Conservation (phyloP, 2,329 filamentous ascomycete genomes). For the Dothistroma septosporum region DNA sequence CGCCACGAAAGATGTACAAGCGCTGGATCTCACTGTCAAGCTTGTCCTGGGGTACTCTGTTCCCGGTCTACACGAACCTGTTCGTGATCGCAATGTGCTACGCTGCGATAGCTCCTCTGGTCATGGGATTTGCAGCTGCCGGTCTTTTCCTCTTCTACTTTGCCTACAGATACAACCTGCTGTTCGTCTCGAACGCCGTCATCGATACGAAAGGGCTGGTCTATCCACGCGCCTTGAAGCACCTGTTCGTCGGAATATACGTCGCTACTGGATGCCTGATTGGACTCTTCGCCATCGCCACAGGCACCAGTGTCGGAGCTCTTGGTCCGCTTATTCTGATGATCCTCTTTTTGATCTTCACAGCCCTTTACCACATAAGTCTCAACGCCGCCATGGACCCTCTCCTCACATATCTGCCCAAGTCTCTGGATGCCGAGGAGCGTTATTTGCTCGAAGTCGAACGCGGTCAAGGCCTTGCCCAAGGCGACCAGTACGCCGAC, state of each 20-base stretch:
- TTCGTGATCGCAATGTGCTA: constrained; percentile 73
- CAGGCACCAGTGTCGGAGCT: constrained; percentile 45
- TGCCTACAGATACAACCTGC: constrained; percentile 83
- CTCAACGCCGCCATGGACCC: constrained; percentile 71
- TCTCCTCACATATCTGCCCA: constrained; percentile 71
- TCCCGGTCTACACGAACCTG: constrained; percentile 78
- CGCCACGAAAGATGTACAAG: constrained; percentile 73
- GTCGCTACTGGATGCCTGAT: constrained; percentile 75
- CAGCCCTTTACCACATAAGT: constrained; percentile 68
- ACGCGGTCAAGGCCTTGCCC: constrained; percentile 25
- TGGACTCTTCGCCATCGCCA: constrained; percentile 70
- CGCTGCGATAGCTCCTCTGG: constrained; percentile 77
- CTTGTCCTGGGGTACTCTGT: constrained; percentile 77
- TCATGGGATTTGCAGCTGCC: constrained; percentile 74
- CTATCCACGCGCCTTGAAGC: constrained; percentile 82
- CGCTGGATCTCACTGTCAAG: constrained; percentile 71
- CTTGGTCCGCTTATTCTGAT: constrained; percentile 70
- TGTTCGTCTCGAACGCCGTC: constrained; percentile 76
- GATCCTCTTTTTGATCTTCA: constrained; percentile 71
- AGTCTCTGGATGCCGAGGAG: constrained; percentile 38
- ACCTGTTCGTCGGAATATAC: constrained; percentile 80
- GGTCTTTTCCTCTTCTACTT: constrained; percentile 79
- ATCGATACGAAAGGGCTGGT: constrained; percentile 85
- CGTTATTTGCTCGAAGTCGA: constrained; percentile 35
- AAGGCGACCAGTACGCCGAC: constrained; percentile 24